phyloP scores from a whole-genome alignment of 2,329 filamentous ascomycete species.

The Stachybotrys chartarum region DNA sequence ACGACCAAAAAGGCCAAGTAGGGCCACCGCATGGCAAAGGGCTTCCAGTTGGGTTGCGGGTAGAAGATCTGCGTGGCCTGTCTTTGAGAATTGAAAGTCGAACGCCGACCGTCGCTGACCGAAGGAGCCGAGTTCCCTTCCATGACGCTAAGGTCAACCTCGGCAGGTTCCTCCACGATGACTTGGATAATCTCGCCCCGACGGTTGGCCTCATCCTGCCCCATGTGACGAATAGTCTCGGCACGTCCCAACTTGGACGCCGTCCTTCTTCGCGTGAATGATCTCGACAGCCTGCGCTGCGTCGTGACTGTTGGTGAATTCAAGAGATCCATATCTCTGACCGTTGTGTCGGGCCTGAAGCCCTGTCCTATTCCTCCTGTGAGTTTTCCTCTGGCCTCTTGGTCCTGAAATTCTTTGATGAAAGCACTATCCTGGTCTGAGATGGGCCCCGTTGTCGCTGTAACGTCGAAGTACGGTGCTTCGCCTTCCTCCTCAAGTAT shows the following conservation, averaged over 20 bases:
- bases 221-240: conserved; percentile 40
- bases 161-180: conserved; percentile 34
- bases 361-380: conserved; percentile 53
- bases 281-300: conserved; percentile 29
- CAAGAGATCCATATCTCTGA: conserved; percentile 45
- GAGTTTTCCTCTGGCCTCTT: conserved; percentile 47
- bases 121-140: conserved; percentile 30
- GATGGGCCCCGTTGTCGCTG: conserved; percentile 31
- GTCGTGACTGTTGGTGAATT: conserved; percentile 23
- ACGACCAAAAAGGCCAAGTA: conserved; percentile 48
- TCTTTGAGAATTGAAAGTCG: conserved; percentile 28
- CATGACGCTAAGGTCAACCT: conserved; percentile 45
- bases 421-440: conserved; percentile 37
- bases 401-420: conserved; percentile 35
- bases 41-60: conserved; percentile 60
- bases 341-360: conserved; percentile 36
- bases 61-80: conserved; percentile 45
- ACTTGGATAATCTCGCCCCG: conserved; percentile 54
- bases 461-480: neutral
- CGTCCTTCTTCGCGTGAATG: conserved; percentile 30
- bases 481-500: conserved; percentile 21
- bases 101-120: conserved; percentile 24
- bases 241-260: conserved; percentile 16
- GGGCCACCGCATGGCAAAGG: conserved; percentile 56
- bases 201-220: conserved; percentile 52